Evolutionary conservation across 1,284 basidiomycete genomes (phyloP).

Genomic region (Schizophyllum commune): DNA sequence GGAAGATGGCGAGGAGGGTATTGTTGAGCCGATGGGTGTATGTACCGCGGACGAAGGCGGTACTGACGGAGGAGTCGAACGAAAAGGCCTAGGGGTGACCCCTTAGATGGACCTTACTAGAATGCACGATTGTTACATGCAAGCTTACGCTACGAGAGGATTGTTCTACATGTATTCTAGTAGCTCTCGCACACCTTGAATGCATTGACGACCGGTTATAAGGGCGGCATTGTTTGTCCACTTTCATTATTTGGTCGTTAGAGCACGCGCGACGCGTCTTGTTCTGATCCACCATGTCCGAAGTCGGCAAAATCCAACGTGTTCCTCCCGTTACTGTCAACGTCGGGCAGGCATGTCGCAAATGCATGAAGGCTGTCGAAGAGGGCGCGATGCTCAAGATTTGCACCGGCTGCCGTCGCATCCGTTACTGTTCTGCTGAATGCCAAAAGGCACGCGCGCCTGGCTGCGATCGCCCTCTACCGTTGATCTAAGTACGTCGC

Average conservation of each 20-base stretch:
- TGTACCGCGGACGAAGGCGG: background rate
- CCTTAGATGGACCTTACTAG: background rate
- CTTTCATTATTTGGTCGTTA: background rate
- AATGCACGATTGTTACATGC: no score
- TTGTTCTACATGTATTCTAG: no score
- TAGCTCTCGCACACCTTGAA: no score
- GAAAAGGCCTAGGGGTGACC: background rate
- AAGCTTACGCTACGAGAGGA: no score
- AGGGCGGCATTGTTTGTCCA: no score
- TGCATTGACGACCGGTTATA: no score
- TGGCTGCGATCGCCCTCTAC: background rate
- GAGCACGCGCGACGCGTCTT: background rate
- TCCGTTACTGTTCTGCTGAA: constrained; percentile 1
- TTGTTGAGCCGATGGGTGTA: constrained; percentile 20
- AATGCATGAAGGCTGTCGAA: background rate
- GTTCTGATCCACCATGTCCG: background rate
- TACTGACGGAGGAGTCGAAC: background rate
- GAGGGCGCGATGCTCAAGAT: background rate
- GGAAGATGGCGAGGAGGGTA: constrained; percentile 20
- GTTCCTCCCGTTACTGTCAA: background rate
- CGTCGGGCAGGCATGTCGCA: constrained; percentile 1
- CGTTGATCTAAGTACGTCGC: background rate
- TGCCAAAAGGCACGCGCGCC: background rate
- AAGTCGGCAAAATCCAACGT: background rate
- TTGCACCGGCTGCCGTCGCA: constrained; percentile 6